A percentile compares a stretch with the other conserved stretches of the same genome.
Evolutionary conservation across 1,284 basidiomycete species (phyloP).

Genomic region (Fistulinella cinereoalba): DNA sequence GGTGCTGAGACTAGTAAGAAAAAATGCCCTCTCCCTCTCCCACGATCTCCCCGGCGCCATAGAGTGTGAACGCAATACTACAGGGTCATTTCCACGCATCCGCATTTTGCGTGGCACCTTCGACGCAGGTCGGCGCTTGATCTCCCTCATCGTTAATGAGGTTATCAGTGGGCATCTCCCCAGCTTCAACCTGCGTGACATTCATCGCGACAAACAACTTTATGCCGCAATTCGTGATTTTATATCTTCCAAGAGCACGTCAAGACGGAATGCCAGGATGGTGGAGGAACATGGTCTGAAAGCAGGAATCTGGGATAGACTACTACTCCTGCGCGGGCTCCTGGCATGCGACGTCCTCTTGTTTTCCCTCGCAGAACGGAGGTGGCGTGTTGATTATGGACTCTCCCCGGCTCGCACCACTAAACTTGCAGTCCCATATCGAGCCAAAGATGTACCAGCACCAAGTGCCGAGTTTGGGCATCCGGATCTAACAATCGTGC

Average conservation of each 20-base stretch:
- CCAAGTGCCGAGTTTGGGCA: conserved; percentile 50
- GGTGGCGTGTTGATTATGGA: conserved; percentile 53
- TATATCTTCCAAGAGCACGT: conserved; percentile 12
- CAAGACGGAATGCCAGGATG: too few species aligned
- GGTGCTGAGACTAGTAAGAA: conserved; percentile 29
- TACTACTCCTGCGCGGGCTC: conserved; percentile 45
- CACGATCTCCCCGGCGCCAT: not conserved
- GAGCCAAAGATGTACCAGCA: conserved; percentile 50
- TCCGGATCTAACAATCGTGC: conserved; percentile 45
- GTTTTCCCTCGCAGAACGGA: conserved; percentile 39
- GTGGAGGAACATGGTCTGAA: conserved; percentile 12
- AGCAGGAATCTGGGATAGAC: conserved; percentile 25
- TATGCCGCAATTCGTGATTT: conserved; percentile 20
- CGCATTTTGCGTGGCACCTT: conserved; percentile 25
- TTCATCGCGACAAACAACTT: conserved; percentile 1
- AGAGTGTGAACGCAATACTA: conserved; percentile 2
- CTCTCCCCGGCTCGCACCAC: too few species aligned
- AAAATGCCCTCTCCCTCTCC: conserved; percentile 8
- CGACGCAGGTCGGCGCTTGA: conserved; percentile 17
- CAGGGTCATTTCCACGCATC: conserved; percentile 30
- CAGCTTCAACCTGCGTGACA: conserved; percentile 13
- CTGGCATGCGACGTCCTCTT: conserved; percentile 40
- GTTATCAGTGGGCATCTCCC: conserved; percentile 24
- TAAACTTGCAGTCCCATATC: conserved; percentile 49
- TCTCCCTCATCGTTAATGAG: conserved; percentile 22